Evolutionary conservation across 208 protist genomes (phyloP), one percentile per base, ranked within the genome.

Genomic region (Kentomonas sorsogonicus): DNA sequence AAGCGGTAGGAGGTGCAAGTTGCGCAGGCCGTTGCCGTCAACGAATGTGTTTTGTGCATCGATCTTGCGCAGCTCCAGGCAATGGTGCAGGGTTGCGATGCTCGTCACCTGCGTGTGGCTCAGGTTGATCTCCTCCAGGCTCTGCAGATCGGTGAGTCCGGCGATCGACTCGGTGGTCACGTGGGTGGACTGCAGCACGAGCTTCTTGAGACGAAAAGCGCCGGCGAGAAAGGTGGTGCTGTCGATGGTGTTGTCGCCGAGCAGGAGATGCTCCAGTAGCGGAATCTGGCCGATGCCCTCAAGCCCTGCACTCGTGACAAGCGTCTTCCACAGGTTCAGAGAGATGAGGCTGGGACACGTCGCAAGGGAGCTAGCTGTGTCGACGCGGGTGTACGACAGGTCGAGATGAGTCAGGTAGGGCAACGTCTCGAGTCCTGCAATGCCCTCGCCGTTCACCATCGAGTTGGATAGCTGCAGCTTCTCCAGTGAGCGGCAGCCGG

Each of bases 401-500:
- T 77, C 60, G 15, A 72, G 22, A 6, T 62, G 54, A 1, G 36
- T 57, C 23, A 77, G 38, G 46, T 55, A 39, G 1, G n/a, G 34
- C 46, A 72, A 47, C 41, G 26, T 57, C 25, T 63, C 55, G 13
- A 77, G 46, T 10, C 53, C 40, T 5, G 45, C 23, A 4, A 72
- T 26, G 13, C 65, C 65, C 1, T 55, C 53, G 16, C 65, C 63
- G 29, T 10, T 41, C 3, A 68, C 52, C 20, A 29, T 15, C 6
- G 71, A 51, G 18, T 61, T 45, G 10, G 71, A 22, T 3, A 73
- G 58, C 33, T 69, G 60, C 23, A 77, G 10, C 5, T 65, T 23
- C 52, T 38, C 39, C 13, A 77, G 60, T 16, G 6, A 29, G 18
- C 22, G 27, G 43, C 39, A 43, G 11, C 25, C 25, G 27, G 29